Evolutionary conservation across 2,329 filamentous ascomycete genomes (phyloP).

Genomic region (Calonectria hawksworthii): DNA sequence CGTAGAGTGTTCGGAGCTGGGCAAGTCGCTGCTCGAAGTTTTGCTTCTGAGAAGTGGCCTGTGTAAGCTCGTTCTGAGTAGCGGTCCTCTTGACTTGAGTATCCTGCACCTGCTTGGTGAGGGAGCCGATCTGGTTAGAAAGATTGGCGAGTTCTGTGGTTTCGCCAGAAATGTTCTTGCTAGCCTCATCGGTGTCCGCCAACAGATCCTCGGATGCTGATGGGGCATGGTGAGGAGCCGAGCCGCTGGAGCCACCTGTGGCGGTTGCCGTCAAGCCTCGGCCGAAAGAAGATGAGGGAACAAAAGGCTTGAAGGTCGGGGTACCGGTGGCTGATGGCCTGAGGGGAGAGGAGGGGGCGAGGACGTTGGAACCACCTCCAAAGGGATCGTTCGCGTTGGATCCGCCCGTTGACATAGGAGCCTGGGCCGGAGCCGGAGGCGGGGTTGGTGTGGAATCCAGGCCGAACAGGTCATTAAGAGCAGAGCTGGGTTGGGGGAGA

Average conservation of each 20-base stretch:
- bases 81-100: conserved; percentile 85
- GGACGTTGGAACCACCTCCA: conserved; percentile 61
- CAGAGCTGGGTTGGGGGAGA: conserved; percentile 76
- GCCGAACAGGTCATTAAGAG: conserved; percentile 93
- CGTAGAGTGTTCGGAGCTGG: conserved; percentile 89
- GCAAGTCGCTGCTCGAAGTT: conserved; percentile 92
- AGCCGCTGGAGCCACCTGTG: conserved; percentile 72
- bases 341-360: conserved; percentile 67
- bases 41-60: conserved; percentile 87
- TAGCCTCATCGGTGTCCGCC: conserved; percentile 91
- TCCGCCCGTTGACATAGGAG: conserved; percentile 79
- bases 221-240: conserved; percentile 50
- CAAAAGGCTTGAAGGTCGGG: conserved; percentile 86
- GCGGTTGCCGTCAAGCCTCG: conserved; percentile 80
- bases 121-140: conserved; percentile 92
- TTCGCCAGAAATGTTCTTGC: conserved; percentile 88
- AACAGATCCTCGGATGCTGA: conserved; percentile 84
- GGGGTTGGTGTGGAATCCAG: conserved; percentile 73
- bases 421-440: conserved; percentile 68
- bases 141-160: conserved; percentile 94
- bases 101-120: conserved; percentile 95
- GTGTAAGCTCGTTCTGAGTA: conserved; percentile 85
- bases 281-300: conserved; percentile 93
- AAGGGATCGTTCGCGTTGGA: conserved; percentile 78
- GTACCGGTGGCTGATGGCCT: conserved; percentile 61